These are phyloP conservation scores for Nemania sp. DNA, from an alignment of 2,329 filamentous ascomycete genomes.

Conservation along the genomic window DNA sequence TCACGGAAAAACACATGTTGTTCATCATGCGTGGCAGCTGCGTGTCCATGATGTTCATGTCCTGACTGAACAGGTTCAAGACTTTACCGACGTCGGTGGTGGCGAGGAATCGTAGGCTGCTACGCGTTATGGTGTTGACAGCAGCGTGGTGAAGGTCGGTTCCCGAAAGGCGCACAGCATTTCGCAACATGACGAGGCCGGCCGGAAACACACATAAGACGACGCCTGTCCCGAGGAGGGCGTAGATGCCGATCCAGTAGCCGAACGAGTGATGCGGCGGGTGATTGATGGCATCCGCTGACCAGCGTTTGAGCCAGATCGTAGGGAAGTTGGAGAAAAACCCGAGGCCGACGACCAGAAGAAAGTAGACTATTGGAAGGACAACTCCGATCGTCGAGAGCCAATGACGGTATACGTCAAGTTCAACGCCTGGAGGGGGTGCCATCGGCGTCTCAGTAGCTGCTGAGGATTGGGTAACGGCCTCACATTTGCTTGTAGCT, in stretches of 20 bases:
- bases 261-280: constrained; percentile 28
- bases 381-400: background rate
- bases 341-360: constrained; percentile 23
- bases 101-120: background rate
- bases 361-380: constrained; percentile 3
- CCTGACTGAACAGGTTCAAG: background rate
- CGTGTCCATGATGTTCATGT: background rate
- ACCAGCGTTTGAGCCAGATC: constrained; percentile 36
- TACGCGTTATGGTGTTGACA: background rate
- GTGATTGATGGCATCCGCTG: constrained; percentile 20
- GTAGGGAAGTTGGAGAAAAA: constrained; percentile 34
- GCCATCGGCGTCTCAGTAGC: no score
- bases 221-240: constrained; percentile 10
- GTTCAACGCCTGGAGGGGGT: background rate
- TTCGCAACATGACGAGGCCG: background rate
- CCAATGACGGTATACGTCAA: background rate
- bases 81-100: background rate
- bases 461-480: no score
- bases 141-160: background rate
- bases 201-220: background rate
- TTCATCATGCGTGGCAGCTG: constrained; percentile 17
- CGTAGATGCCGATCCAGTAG: constrained; percentile 37
- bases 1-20: constrained; percentile 33
- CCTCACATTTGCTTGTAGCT: no score
- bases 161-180: background rate